These are phyloP conservation scores for Rhododendron kiyosumense DNA, from an alignment of 148 eudicot species.

Conservation along the genomic window DNA sequence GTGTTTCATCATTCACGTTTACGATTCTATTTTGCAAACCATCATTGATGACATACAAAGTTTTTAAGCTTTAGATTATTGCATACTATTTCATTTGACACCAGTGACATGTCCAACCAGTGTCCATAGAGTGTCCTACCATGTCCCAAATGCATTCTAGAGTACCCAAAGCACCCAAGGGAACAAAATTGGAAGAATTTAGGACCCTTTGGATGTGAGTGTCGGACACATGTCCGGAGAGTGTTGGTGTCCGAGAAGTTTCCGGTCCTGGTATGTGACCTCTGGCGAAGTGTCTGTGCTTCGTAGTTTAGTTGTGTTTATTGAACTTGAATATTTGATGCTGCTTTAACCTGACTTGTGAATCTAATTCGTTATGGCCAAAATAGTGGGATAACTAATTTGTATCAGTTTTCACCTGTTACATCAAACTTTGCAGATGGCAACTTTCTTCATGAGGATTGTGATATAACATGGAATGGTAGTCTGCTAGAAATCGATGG, in stretches of 20 bases:
- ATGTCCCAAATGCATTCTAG: neutral
- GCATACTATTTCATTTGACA: neutral
- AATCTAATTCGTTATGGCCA: neutral
- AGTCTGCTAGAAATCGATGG: slow-evolving; percentile 10
- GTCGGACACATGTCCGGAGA: neutral
- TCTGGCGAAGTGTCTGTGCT: neutral
- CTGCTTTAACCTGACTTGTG: neutral
- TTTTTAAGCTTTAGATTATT: neutral
- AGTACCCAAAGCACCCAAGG: neutral
- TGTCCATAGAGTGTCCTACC: neutral
- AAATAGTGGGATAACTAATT: neutral
- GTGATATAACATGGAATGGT: slow-evolving; percentile 12
- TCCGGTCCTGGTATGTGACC: neutral
- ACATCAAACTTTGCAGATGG: slow-evolving; percentile 15
- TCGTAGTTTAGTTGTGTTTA: neutral
- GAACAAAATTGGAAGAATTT: neutral
- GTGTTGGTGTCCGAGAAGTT: neutral
- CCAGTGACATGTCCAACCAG: neutral
- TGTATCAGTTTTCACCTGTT: slow-evolving; percentile 13
- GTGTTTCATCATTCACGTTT: neutral
- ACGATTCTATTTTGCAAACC: neutral
- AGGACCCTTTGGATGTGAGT: neutral
- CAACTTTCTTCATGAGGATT: slow-evolving; percentile 12
- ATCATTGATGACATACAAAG: neutral
- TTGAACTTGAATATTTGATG: neutral